Evolutionary conservation across 352 stramenopile genomes (phyloP).

Genomic region (Phytophthora chlamydospora): DNA sequence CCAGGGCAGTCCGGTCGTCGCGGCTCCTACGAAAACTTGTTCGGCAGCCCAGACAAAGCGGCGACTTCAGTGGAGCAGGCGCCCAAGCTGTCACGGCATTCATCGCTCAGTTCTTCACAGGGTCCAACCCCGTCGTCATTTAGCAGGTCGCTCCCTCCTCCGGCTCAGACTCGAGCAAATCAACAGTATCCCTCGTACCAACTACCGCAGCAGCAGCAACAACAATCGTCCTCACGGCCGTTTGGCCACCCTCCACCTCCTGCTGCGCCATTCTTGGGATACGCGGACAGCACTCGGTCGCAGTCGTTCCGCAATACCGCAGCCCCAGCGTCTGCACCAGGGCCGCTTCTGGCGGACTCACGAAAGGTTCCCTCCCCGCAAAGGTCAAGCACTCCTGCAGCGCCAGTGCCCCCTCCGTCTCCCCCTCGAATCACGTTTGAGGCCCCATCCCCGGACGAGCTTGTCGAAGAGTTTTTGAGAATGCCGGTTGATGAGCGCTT

Average conservation of each 20-base stretch:
- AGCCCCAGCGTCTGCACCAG: conserved; percentile 14
- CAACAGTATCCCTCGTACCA: conserved; percentile 30
- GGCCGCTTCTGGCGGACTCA: conserved; percentile 19
- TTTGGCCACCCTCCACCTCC: conserved; percentile 61
- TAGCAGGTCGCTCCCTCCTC: conserved; percentile 21
- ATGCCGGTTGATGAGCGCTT: conserved; percentile 52
- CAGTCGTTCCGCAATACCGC: conserved; percentile 48
- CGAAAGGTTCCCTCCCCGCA: conserved; percentile 23
- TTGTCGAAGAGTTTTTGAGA: conserved; percentile 74
- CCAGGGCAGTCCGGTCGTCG: conserved; percentile 37
- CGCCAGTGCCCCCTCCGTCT: conserved; percentile 17
- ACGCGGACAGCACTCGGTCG: conserved; percentile 48
- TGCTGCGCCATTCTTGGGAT: conserved; percentile 73
- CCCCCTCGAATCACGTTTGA: conserved; percentile 29
- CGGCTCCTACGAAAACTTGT: conserved; percentile 50
- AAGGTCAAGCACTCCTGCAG: conserved; percentile 21
- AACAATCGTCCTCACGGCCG: conserved; percentile 17
- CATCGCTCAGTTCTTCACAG: conserved; percentile 59
- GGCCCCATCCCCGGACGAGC: conserved; percentile 48
- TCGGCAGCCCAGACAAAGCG: conserved; percentile 39
- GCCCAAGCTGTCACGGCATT: conserved; percentile 35
- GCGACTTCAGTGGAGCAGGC: conserved; percentile 3
- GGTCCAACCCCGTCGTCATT: conserved; percentile 30
- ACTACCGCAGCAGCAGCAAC: conserved; percentile 30
- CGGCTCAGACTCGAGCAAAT: conserved; percentile 23